Base-by-base conservation (phyloP, 139 green algal species). In the Desmodesmus armatus region DNA sequence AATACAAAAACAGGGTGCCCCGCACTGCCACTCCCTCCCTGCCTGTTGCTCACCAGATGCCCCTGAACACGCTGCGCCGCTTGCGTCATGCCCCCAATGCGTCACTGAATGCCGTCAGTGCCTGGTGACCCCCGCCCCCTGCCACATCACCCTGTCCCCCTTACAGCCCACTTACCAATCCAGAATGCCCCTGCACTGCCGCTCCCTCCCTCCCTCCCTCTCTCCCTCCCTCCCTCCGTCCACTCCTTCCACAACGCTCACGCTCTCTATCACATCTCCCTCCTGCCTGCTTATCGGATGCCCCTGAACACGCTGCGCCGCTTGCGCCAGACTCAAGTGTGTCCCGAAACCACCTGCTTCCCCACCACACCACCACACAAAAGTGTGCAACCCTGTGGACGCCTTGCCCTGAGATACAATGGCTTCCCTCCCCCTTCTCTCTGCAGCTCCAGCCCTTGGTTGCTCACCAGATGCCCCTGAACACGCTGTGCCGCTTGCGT, bases 391-490 rank as follows among this genome's bases (percentile, higher is more conserved):
- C n/a, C n/a, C n/a, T n/a, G n/a, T n/a, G n/a, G n/a, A n/a, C n/a
- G n/a, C n/a, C n/a, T n/a, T n/a, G n/a, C n/a, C n/a, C n/a, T n/a
- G n/a, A n/a, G n/a, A n/a, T n/a, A n/a, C n/a, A n/a, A n/a, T n/a
- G n/a, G n/a, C n/a, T n/a, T n/a, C n/a, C n/a, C n/a, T n/a, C n/a
- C n/a, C n/a, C n/a, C n/a, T n/a, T n/a, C n/a, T n/a, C n/a, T n/a
- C n/a, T n/a, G n/a, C n/a, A n/a, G n/a, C n/a, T n/a, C n/a, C n/a
- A n/a, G n/a, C n/a, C n/a, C n/a, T n/a, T n/a, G n/a, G 7, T 47
- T 43, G 7, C 88, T 29, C 67, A 94, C 92, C 94, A 98, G 23
- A 96, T 91, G 72, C 78, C 67, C 2, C 87, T 89, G 85, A 98
- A 98, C 40, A 94, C 88, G 37, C 82, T 33, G 35, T 75, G 88